Evolutionary conservation across 495 filamentous ascomycete genomes (phyloP).

Genomic region (Neurospora cerealis): DNA sequence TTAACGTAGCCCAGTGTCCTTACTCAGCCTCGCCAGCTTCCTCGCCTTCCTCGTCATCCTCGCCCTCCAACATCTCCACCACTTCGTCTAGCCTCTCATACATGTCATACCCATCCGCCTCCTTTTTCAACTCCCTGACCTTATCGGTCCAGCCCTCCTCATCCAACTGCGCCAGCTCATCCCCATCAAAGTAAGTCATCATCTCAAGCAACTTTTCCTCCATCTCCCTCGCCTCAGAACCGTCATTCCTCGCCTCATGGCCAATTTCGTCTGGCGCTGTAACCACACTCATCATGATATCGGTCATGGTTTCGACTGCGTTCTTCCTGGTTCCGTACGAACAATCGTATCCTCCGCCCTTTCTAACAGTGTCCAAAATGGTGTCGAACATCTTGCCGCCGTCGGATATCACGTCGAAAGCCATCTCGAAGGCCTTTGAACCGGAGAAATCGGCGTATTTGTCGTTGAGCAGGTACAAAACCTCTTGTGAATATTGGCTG

Average conservation of each 20-base stretch:
- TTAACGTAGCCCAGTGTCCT: too few relatives aligned
- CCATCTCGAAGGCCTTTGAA: neutral
- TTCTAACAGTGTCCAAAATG: neutral
- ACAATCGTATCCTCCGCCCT: neutral
- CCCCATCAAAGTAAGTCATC: neutral
- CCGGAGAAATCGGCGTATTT: neutral
- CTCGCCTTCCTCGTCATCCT: neutral
- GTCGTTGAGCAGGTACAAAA: too few relatives aligned
- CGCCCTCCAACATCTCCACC: neutral
- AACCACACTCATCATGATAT: conserved; percentile 5
- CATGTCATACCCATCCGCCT: neutral
- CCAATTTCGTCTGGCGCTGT: neutral
- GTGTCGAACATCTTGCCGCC: neutral
- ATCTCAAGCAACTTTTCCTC: neutral
- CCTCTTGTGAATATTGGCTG: too few relatives aligned
- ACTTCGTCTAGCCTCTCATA: neutral
- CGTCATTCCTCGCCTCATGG: neutral
- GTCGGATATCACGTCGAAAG: neutral
- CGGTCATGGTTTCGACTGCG: conserved; percentile 6
- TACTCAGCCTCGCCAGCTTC: neutral
- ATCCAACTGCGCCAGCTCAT: neutral
- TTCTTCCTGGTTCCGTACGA: conserved; percentile 7
- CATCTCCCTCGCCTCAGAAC: neutral
- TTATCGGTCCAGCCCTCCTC: neutral
- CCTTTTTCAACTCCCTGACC: neutral